These are phyloP conservation scores for Phytophthora pini DNA, from an alignment of 352 stramenopile species.

Conservation along the genomic window DNA sequence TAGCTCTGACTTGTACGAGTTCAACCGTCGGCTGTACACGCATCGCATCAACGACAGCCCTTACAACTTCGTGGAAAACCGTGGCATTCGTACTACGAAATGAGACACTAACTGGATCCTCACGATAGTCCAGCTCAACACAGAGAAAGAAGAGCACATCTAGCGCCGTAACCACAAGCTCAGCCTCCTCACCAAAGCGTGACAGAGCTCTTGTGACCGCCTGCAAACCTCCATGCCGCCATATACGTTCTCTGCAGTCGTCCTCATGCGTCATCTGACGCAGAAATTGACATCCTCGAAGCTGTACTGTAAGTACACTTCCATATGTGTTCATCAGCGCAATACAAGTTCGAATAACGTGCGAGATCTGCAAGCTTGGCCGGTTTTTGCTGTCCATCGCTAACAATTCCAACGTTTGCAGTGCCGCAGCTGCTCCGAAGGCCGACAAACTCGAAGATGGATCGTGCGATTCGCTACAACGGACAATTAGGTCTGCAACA, in stretches of 20 bases:
- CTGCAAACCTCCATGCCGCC: conserved; percentile 37
- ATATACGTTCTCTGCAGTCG: conserved; percentile 52
- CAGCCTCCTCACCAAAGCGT: conserved; percentile 40
- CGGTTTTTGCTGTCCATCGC: conserved; percentile 51
- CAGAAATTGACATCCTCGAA: conserved; percentile 69
- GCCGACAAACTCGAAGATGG: conserved; percentile 23
- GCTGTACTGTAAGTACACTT: conserved; percentile 42
- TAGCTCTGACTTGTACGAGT: conserved; percentile 57
- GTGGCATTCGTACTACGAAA: conserved; percentile 7
- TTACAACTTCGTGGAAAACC: conserved; percentile 12
- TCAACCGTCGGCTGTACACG: conserved; percentile 31
- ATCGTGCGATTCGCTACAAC: conserved; percentile 21
- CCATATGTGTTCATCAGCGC: conserved; percentile 43
- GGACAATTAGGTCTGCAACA: conserved; percentile 44
- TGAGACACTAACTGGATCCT: conserved; percentile 2
- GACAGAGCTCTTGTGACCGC: conserved; percentile 43
- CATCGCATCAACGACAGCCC: conserved; percentile 44
- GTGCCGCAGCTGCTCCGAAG: conserved; percentile 18
- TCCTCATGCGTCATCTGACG: conserved; percentile 75
- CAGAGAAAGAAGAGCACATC: conserved; percentile 69
- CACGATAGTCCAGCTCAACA: conserved; percentile 45
- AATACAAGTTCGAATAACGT: conserved; percentile 41
- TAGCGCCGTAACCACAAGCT: conserved; percentile 49
- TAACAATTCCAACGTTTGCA: conserved; percentile 62
- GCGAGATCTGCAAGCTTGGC: conserved; percentile 32